Base-by-base conservation (phyloP, 441 rosid genomes). In the Biscutella auriculata region DNA sequence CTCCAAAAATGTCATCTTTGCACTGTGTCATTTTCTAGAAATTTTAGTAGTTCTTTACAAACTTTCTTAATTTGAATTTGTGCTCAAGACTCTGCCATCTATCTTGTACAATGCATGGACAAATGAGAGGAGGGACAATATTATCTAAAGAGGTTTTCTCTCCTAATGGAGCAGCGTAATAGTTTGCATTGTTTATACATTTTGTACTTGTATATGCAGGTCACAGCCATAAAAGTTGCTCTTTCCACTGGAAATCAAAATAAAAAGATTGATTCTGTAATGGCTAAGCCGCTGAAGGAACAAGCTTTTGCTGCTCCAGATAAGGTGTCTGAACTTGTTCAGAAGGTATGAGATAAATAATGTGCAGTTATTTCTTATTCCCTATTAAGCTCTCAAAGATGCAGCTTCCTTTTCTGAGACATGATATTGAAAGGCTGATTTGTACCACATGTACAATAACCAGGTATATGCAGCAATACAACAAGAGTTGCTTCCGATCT, bases 251-350 rank as follows among this genome's bases (percentile, higher is more conserved):
- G 82, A 40, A 59, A 71, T 62, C 90, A 83, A 71, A 84, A 72
- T 66, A 73, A 82, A 47, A 84, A 77, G 62, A 74, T 66, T 56
- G 95, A 83, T 53, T 78, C 88, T 6, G 80, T 78, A 51, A 84
- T 83, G 93, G 57, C 83, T 76, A 93, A 75, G 77, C 96, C 94
- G 32, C 81, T 93, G 33, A 93, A 82, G 77, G 95, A 88, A 58
- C 97, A 87, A 70, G 98, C 98, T 57, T 92, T 92, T 44, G 95
- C 97, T 68, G 68, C 90, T 62, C 95, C 97, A 37, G 97, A 82
- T 61, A 88, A 86, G 80, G 95, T 92, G 72, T 92, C 92, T 26
- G 98, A 87, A 69, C 83, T 92, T 71, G 85, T 92, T 73, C 95
- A 79, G 66, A 88, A 88, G 97, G 98, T 92, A 71, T 14, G 66